phyloP scores from a whole-genome alignment of 2,329 filamentous ascomycete genomes.

The Hymenoscyphus occultus region DNA sequence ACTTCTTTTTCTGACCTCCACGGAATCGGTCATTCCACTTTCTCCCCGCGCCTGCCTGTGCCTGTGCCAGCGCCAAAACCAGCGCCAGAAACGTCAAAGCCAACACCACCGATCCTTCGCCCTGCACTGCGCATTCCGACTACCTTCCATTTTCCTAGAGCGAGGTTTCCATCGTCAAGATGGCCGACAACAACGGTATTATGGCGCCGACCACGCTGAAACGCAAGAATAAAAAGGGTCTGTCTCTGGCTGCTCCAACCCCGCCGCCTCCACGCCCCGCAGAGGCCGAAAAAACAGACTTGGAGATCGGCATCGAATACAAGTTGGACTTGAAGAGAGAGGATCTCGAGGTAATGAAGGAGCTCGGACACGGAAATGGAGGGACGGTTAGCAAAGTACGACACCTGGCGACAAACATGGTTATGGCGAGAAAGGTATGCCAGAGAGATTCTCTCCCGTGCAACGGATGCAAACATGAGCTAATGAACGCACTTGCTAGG shows the following conservation, averaged over 20 bases:
- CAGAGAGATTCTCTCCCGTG: neutral
- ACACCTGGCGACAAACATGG: slow-evolving; percentile 88
- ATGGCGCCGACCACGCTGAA: slow-evolving; percentile 82
- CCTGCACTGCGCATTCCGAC: slow-evolving; percentile 4
- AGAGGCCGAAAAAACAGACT: slow-evolving; percentile 65
- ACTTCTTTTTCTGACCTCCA: neutral
- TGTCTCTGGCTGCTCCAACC: slow-evolving; percentile 77
- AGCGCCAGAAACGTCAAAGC: neutral
- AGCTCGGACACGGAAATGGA: slow-evolving; percentile 92
- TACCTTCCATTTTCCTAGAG: neutral
- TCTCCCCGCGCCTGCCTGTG: slow-evolving; percentile 4
- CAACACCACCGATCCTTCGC: neutral
- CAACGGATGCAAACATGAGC: neutral
- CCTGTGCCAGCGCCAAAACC: slow-evolving; percentile 4
- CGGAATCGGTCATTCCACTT: neutral
- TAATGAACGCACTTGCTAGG: slow-evolving; percentile 48
- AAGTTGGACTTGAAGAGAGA: slow-evolving; percentile 88
- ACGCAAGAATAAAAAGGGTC: slow-evolving; percentile 97
- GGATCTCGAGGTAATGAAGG: slow-evolving; percentile 88
- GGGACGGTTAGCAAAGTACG: slow-evolving; percentile 98
- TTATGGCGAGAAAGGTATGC: slow-evolving; percentile 94
- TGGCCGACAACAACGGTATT: slow-evolving; percentile 51
- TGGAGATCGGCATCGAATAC: slow-evolving; percentile 98
- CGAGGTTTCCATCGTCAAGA: slow-evolving; percentile 35
- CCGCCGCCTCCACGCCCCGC: slow-evolving; percentile 71